A percentile compares a stretch with the other conserved stretches of the same genome.
phyloP scores from a whole-genome alignment of 2,329 filamentous ascomycete species.

The Diaporthe destruens region DNA sequence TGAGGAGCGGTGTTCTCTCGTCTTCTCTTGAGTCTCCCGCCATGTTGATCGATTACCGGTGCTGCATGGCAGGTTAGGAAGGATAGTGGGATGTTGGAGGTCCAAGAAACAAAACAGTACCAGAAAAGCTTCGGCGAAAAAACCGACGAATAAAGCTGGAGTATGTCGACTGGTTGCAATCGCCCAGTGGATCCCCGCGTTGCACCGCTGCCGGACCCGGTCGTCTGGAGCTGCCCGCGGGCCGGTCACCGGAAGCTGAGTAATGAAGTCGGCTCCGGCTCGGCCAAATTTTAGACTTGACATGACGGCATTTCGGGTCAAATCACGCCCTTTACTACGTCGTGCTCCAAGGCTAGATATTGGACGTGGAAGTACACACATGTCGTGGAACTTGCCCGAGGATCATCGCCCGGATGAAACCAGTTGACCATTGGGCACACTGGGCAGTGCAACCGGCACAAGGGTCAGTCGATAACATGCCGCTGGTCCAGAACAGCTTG shows the following conservation, averaged over 20 bases:
- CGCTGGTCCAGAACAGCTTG: neutral
- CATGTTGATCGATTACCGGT: conserved; percentile 5
- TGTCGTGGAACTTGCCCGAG: neutral
- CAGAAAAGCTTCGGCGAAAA: conserved; percentile 20
- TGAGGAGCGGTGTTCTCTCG: conserved; percentile 41
- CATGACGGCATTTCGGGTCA: neutral
- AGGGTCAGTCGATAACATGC: neutral
- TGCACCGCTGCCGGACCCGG: conserved; percentile 20
- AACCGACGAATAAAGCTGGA: conserved; percentile 31
- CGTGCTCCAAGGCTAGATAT: neutral
- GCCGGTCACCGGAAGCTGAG: conserved; percentile 32
- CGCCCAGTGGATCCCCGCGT: conserved; percentile 20
- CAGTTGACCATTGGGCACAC: neutral
- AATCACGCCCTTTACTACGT: neutral
- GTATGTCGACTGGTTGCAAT: conserved; percentile 7
- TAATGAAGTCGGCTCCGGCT: conserved; percentile 22
- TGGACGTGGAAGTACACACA: neutral
- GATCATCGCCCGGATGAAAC: neutral
- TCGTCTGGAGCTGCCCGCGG: neutral
- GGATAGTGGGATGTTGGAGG: neutral
- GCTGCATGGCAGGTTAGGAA: neutral
- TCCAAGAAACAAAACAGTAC: neutral
- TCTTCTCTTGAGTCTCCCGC: conserved; percentile 36
- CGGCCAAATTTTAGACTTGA: conserved; percentile 3
- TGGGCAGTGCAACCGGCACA: neutral